A percentile compares a stretch with the other conserved stretches of the same genome.
Conservation (phyloP, 352 stramenopile species). For the Phytopythium cucurbitacearum region DNA sequence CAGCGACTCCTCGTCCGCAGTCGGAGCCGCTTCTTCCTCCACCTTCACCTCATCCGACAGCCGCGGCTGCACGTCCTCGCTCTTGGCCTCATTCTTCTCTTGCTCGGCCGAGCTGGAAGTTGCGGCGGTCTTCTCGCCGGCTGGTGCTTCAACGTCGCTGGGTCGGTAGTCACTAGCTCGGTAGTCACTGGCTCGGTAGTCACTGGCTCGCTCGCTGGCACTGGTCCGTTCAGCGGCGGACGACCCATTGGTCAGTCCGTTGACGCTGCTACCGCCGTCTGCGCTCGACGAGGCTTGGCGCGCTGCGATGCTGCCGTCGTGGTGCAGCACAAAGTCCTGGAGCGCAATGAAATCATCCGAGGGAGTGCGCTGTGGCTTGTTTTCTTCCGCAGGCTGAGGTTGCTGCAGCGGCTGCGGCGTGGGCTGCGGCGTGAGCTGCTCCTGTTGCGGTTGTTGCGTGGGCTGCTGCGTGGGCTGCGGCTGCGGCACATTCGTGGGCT, state of each 20-base stretch:
- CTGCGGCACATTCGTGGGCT: too few species aligned
- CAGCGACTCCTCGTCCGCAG: neutral
- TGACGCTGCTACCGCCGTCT: constrained; percentile 13
- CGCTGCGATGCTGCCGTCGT: constrained; percentile 23
- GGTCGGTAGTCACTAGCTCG: constrained; percentile 4
- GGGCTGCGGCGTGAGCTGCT: constrained; percentile 3
- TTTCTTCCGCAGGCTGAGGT: neutral
- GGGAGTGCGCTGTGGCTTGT: neutral
- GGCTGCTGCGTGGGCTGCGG: too few species aligned
- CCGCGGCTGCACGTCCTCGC: too few species aligned
- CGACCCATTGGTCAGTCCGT: constrained; percentile 6
- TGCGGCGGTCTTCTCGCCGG: too few species aligned
- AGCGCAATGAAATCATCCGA: constrained; percentile 46
- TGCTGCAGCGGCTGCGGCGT: neutral
- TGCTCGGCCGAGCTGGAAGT: too few species aligned
- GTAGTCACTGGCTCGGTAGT: neutral
- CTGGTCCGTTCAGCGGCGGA: too few species aligned
- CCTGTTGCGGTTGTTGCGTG: too few species aligned
- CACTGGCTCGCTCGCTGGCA: too few species aligned
- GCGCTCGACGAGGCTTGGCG: constrained; percentile 15
- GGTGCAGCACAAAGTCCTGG: constrained; percentile 41
- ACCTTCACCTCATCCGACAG: too few species aligned
- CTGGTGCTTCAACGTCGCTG: too few species aligned
- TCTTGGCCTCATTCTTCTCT: too few species aligned
- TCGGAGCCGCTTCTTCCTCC: neutral